phyloP scores from a whole-genome alignment of 108 stramenopile species.

The Skeletonema marinoi region DNA sequence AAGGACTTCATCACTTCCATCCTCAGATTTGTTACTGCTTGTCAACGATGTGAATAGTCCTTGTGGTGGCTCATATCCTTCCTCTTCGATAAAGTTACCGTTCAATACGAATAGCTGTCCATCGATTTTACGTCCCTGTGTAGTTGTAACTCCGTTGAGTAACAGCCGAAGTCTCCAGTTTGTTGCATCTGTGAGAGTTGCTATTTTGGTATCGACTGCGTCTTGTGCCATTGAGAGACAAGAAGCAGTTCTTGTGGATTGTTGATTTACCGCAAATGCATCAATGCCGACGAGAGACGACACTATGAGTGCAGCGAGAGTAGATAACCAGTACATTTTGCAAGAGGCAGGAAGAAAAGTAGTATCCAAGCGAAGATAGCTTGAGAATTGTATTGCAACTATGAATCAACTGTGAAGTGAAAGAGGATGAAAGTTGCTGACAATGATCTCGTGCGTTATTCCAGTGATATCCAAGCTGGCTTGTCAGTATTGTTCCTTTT shows the following conservation, averaged over 20 bases:
- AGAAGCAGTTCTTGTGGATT: not conserved
- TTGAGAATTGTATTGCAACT: not conserved
- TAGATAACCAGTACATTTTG: not conserved
- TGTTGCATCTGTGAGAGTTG: slow-evolving; percentile 79
- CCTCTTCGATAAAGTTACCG: slow-evolving; percentile 78
- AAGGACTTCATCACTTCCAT: slow-evolving; percentile 5
- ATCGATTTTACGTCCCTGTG: slow-evolving; percentile 59
- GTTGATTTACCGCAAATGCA: not conserved
- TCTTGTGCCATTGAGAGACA: slow-evolving; percentile 9
- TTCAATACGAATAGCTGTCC: slow-evolving; percentile 63
- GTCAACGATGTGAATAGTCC: slow-evolving; percentile 52
- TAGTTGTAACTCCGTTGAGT: slow-evolving; percentile 62
- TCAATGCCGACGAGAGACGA: not conserved
- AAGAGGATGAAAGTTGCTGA: too few relatives aligned
- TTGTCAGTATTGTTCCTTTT: too few relatives aligned
- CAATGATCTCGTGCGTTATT: too few relatives aligned
- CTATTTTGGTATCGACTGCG: slow-evolving; percentile 13
- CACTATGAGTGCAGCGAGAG: not conserved
- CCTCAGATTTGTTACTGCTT: slow-evolving; percentile 5
- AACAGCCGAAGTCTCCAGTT: slow-evolving; percentile 77
- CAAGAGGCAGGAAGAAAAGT: not conserved
- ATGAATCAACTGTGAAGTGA: too few relatives aligned
- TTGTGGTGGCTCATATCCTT: slow-evolving; percentile 88
- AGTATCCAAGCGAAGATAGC: not conserved
- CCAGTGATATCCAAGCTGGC: too few relatives aligned